These are phyloP conservation scores for Capsicum rhomboideum DNA, from an alignment of 257 asterid genomes.

Conservation along the genomic window DNA sequence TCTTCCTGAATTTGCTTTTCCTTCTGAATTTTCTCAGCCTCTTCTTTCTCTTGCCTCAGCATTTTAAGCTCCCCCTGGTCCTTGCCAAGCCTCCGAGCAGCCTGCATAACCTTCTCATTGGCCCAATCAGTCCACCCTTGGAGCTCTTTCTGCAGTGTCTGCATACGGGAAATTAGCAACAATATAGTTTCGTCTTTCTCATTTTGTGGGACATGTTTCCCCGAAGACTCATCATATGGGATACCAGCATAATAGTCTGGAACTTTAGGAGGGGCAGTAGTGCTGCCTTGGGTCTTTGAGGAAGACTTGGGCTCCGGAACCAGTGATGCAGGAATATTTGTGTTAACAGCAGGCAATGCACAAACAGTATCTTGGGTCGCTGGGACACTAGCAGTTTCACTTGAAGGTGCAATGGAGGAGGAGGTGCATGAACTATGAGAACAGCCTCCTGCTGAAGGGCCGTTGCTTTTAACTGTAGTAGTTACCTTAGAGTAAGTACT, in stretches of 20 bases:
- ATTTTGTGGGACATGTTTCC: conserved; percentile 35
- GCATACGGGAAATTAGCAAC: conserved; percentile 28
- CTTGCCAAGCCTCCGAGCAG: conserved; percentile 47
- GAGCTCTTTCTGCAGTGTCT: conserved; percentile 39
- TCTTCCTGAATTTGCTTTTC: conserved; percentile 46
- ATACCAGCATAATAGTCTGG: conserved; percentile 37
- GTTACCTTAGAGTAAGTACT: conserved; percentile 28
- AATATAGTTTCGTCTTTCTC: conserved; percentile 44
- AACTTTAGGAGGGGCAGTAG: conserved; percentile 15
- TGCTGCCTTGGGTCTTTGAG: conserved; percentile 8
- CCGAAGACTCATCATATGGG: conserved; percentile 43
- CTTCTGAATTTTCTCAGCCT: conserved; percentile 35
- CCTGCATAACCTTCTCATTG: conserved; percentile 53
- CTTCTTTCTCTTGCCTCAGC: conserved; percentile 56
- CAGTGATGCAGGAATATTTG: conserved; percentile 17
- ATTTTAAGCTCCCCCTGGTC: conserved; percentile 43
- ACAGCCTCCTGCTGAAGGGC: conserved; percentile 17
- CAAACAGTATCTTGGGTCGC: conserved; percentile 23
- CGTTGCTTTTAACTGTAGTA: conserved; percentile 16
- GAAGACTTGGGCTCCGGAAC: conserved; percentile 7
- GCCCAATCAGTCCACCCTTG: conserved; percentile 50
- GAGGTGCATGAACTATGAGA: conserved; percentile 16
- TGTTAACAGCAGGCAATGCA: conserved; percentile 28
- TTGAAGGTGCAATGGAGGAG: conserved; percentile 9
- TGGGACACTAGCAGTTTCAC: background rate